Evolutionary conservation across 208 protist species (phyloP).

Genomic region (Acanthamoeba polyphaga): DNA sequence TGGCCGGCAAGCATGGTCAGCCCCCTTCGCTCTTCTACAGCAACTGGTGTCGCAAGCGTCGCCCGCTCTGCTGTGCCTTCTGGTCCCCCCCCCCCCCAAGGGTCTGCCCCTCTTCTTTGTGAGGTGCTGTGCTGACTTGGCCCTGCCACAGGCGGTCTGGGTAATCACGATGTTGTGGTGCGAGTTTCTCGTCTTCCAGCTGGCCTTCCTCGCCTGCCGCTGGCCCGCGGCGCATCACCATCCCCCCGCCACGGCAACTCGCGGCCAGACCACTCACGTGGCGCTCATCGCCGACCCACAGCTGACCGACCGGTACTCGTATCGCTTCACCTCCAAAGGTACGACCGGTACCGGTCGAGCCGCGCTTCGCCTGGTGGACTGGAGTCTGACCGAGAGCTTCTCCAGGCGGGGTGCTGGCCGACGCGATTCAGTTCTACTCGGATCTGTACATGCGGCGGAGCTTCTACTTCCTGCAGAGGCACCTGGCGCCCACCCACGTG

Average conservation of each 20-base stretch:
- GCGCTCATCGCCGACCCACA: slow-evolving; percentile 50
- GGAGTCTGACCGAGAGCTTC: too few relatives aligned
- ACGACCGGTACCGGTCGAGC: neutral
- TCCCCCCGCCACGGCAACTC: neutral
- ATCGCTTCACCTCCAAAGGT: slow-evolving; percentile 9
- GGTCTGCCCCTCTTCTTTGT: neutral
- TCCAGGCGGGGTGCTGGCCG: slow-evolving; percentile 1
- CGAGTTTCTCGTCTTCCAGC: neutral
- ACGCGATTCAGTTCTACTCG: slow-evolving; percentile 42
- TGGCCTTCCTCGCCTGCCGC: neutral
- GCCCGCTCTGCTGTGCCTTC: neutral
- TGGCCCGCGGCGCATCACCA: neutral
- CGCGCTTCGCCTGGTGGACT: neutral
- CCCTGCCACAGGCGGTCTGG: neutral
- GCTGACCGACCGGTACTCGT: slow-evolving; percentile 63
- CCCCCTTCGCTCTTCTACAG: neutral
- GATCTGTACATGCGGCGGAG: slow-evolving; percentile 47
- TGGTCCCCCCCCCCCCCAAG: neutral
- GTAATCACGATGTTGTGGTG: neutral
- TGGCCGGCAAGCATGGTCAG: too few relatives aligned
- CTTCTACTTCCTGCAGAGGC: neutral
- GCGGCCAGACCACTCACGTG: neutral
- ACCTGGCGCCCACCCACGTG: neutral
- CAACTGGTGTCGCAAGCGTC: too few relatives aligned
- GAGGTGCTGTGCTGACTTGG: neutral